phyloP scores from a whole-genome alignment of 371 early-diverging fungal genomes.

The Saksenaea oblongispora region DNA sequence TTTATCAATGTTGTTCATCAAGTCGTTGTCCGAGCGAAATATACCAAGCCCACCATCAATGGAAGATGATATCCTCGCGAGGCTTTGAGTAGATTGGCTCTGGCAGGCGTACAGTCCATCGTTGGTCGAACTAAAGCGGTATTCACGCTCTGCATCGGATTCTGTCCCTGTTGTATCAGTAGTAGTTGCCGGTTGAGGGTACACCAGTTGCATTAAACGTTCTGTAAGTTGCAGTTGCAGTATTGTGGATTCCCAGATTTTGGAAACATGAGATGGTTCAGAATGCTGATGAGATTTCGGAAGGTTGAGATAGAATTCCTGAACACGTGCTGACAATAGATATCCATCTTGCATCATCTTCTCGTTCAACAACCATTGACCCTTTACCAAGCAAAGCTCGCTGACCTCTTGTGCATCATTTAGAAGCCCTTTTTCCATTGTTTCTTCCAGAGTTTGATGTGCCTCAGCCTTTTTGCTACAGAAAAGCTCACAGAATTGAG shows the following conservation, averaged over 20 bases:
- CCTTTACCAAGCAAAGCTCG: conserved; percentile 28
- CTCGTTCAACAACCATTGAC: conserved; percentile 33
- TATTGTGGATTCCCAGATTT: conserved; percentile 22
- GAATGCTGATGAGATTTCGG: neutral
- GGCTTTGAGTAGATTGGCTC: conserved; percentile 31
- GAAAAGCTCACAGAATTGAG: neutral
- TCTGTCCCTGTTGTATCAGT: neutral
- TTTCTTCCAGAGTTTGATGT: neutral
- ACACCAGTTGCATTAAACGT: conserved; percentile 23
- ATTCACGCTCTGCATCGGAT: conserved; percentile 24
- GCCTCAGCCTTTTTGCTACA: neutral
- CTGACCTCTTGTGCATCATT: conserved; percentile 29
- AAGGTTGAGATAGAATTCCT: conserved; percentile 22
- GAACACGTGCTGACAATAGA: conserved; percentile 17
- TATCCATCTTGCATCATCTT: conserved; percentile 41
- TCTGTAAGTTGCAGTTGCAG: conserved; percentile 26
- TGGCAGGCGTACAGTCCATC: conserved; percentile 17
- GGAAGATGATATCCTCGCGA: conserved; percentile 24
- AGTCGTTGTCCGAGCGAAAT: neutral
- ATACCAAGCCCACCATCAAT: conserved; percentile 22
- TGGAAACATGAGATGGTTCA: conserved; percentile 18
- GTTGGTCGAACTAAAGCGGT: conserved; percentile 15
- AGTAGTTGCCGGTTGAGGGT: conserved; percentile 18
- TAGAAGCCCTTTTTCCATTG: conserved; percentile 19
- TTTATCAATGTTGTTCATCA: conserved; percentile 68